phyloP scores from a whole-genome alignment of 176 grass and related monocot genomes.

The Cenchrus purpureus region DNA sequence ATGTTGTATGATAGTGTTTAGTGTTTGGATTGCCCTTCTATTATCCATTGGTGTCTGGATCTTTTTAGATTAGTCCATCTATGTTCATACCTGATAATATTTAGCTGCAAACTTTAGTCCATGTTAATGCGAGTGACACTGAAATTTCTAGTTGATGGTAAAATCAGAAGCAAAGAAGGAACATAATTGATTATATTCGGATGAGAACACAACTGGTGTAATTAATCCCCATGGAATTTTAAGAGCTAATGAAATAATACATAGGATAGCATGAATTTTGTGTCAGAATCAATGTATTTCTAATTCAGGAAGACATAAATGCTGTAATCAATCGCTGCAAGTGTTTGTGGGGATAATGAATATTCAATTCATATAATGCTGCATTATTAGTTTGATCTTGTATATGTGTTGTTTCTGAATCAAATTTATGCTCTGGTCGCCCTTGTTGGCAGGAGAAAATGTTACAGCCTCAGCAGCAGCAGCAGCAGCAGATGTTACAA shows the following conservation, averaged over 20 bases:
- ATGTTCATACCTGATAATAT: conserved; percentile 27
- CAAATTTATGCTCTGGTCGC: conserved; percentile 34
- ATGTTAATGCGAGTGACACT: conserved; percentile 4
- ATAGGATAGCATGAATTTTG: conserved; percentile 11
- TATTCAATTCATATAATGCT: conserved; percentile 34
- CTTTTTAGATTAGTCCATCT: conserved; percentile 11
- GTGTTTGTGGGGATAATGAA: background rate
- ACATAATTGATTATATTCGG: conserved; percentile 14
- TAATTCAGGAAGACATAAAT: conserved; percentile 34
- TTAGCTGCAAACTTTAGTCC: conserved; percentile 14
- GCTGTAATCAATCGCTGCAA: conserved; percentile 7
- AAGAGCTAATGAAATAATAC: conserved; percentile 27
- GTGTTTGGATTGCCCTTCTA: conserved; percentile 11
- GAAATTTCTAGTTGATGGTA: background rate
- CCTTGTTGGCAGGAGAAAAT: conserved; percentile 60
- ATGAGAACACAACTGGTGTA: conserved; percentile 1
- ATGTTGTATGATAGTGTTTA: conserved; percentile 18
- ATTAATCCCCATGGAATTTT: background rate
- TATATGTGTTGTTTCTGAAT: conserved; percentile 40
- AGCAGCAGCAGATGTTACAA: conserved; percentile 86
- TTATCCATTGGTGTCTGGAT: background rate
- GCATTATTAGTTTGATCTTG: conserved; percentile 1
- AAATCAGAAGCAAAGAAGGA: conserved; percentile 31
- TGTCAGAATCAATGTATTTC: background rate
- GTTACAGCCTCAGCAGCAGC: conserved; percentile 60